Evolutionary conservation across 306 rosid genomes (phyloP).

Genomic region (Trifolium subterraneum): DNA sequence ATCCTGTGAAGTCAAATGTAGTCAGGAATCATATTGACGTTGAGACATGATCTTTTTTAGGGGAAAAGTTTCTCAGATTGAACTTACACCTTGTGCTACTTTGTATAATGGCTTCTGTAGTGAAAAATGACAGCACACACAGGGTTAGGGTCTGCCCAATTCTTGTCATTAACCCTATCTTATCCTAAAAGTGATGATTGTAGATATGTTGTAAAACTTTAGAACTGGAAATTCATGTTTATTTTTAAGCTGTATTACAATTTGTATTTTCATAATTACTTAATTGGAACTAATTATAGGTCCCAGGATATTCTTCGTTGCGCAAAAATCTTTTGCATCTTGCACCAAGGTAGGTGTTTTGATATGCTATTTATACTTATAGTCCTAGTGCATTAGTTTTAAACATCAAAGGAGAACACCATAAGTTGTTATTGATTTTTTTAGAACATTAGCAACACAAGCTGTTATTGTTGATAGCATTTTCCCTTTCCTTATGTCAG

Average conservation of each 20-base stretch:
- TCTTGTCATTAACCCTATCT: neutral
- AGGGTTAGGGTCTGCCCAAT: constrained; percentile 16
- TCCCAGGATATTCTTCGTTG: constrained; percentile 72
- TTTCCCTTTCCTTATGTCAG: constrained; percentile 46
- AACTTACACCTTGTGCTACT: constrained; percentile 13
- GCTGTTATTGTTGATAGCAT: constrained; percentile 29
- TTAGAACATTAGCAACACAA: neutral
- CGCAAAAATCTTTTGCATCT: constrained; percentile 76
- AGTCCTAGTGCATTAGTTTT: constrained; percentile 13
- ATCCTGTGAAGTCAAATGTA: neutral
- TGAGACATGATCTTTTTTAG: neutral
- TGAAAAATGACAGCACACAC: constrained; percentile 1
- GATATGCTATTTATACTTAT: constrained; percentile 6
- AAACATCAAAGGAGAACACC: constrained; percentile 8
- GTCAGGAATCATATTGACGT: neutral
- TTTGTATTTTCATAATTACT: constrained; percentile 30
- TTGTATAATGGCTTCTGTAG: neutral
- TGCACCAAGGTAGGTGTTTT: constrained; percentile 67
- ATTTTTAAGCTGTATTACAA: constrained; percentile 26
- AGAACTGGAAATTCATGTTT: constrained; percentile 18
- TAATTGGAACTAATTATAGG: constrained; percentile 44
- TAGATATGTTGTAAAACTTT: constrained; percentile 34
- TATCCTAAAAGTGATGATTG: constrained; percentile 5
- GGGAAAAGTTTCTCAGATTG: constrained; percentile 4
- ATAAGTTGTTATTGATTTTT: neutral